Evolutionary conservation across 2,329 filamentous ascomycete genomes (phyloP).

Genomic region (Aspergillus sp.): DNA sequence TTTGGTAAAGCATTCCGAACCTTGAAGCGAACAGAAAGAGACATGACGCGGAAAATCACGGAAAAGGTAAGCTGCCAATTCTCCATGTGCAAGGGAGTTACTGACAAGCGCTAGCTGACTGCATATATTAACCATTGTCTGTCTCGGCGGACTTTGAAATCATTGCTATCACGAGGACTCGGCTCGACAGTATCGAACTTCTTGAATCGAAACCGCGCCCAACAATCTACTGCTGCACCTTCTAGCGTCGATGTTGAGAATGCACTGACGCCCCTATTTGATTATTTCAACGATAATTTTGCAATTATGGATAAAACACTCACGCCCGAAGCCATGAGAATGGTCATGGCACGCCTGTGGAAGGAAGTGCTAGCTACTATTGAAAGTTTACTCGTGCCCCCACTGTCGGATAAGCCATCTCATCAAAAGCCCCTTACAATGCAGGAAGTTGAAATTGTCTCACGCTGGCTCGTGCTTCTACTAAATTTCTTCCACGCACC

Average conservation of each 20-base stretch:
- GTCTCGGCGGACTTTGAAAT: slow-evolving; percentile 75
- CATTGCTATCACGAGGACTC: slow-evolving; percentile 71
- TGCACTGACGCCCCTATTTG: slow-evolving; percentile 79
- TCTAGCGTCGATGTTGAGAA: slow-evolving; percentile 74
- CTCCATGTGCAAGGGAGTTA: neutral
- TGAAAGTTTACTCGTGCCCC: slow-evolving; percentile 85
- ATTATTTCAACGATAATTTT: slow-evolving; percentile 98
- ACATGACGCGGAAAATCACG: slow-evolving; percentile 97
- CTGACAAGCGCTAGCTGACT: slow-evolving; percentile 62
- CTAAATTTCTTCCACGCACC: slow-evolving; percentile 94
- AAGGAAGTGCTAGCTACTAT: slow-evolving; percentile 94
- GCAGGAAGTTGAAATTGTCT: slow-evolving; percentile 91
- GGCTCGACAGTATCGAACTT: slow-evolving; percentile 72
- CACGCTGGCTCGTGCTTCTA: slow-evolving; percentile 87
- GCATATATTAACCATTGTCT: slow-evolving; percentile 89
- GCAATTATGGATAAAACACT: slow-evolving; percentile 97
- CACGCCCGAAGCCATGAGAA: slow-evolving; percentile 93
- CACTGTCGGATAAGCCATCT: slow-evolving; percentile 90
- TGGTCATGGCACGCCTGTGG: slow-evolving; percentile 97
- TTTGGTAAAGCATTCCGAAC: slow-evolving; percentile 96
- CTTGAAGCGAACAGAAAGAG: slow-evolving; percentile 90
- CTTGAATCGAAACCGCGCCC: slow-evolving; percentile 54
- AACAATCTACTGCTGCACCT: slow-evolving; percentile 54
- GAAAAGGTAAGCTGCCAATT: slow-evolving; percentile 71
- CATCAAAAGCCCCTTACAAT: slow-evolving; percentile 78